Evolutionary conservation across 768 basidiomycete genomes (phyloP).

Genomic region (Phylloporus rhodoxanthus): DNA sequence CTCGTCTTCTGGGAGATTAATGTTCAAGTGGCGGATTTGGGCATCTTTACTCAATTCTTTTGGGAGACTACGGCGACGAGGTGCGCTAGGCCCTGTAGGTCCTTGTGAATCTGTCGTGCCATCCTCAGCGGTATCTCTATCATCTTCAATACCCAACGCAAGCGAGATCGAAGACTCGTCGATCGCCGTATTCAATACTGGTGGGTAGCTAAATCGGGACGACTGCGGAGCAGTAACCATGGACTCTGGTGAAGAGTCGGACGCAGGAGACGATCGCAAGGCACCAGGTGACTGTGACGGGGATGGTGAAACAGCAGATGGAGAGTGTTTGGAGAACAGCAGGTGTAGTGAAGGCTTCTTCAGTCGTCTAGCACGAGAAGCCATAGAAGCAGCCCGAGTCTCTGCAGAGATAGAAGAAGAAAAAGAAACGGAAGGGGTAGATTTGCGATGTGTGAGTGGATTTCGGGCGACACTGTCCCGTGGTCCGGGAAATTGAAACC

Average conservation of each 20-base stretch:
- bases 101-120: conserved; percentile 14
- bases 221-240: conserved; percentile 57
- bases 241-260: conserved; percentile 35
- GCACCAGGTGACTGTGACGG: conserved; percentile 23
- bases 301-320: conserved; percentile 39
- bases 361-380: conserved; percentile 32
- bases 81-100: conserved; percentile 9
- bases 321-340: conserved; percentile 61
- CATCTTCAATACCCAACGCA: conserved; percentile 25
- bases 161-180: conserved; percentile 48
- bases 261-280: conserved; percentile 23
- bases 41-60: conserved; percentile 16
- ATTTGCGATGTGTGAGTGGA: conserved; percentile 33
- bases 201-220: conserved; percentile 44
- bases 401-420: conserved; percentile 28
- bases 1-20: conserved; percentile 34
- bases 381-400: conserved; percentile 34
- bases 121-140: conserved; percentile 21
- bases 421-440: conserved; percentile 31
- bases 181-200: conserved; percentile 56
- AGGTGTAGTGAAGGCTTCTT: conserved; percentile 69
- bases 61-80: conserved; percentile 14
- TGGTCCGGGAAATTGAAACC: conserved; percentile 44
- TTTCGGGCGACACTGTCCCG: conserved; percentile 27
- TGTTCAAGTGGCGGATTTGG: conserved; percentile 25